Evolutionary conservation across 371 early-diverging fungal species (phyloP).

Genomic region (Mucor velutinosus): DNA sequence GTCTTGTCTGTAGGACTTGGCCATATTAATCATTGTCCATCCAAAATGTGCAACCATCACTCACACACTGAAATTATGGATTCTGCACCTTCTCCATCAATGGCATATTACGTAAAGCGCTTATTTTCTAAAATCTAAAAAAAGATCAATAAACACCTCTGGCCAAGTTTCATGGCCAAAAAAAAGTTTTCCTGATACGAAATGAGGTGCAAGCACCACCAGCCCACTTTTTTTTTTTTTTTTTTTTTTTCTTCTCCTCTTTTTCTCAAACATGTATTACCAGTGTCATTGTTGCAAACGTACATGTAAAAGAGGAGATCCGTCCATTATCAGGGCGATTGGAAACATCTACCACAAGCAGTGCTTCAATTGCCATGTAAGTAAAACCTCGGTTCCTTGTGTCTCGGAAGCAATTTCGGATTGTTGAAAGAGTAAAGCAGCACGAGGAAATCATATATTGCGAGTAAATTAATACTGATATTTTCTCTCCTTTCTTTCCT

Average conservation of each 20-base stretch:
- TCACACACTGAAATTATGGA: no score
- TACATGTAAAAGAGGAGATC: slow-evolving; percentile 19
- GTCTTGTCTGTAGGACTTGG: no score
- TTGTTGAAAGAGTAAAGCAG: neutral
- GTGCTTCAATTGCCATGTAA: slow-evolving; percentile 33
- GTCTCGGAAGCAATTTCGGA: slow-evolving; percentile 3
- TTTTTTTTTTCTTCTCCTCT: neutral
- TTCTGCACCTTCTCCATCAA: no score
- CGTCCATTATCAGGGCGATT: slow-evolving; percentile 17
- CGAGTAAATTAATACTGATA: neutral
- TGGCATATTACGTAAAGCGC: no score
- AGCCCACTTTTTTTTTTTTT: neutral
- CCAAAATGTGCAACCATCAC: no score
- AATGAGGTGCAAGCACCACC: no score
- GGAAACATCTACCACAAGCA: slow-evolving; percentile 26
- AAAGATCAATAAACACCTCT: no score
- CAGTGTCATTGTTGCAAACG: slow-evolving; percentile 20
- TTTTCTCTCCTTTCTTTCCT: neutral
- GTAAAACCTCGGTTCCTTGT: neutral
- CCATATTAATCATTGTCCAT: no score
- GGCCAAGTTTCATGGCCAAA: no score
- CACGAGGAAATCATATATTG: neutral
- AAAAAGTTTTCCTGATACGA: neutral
- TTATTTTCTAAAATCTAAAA: no score
- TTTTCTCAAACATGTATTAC: slow-evolving; percentile 1